phyloP scores from a whole-genome alignment of 2,329 filamentous ascomycete species.

The Furcasterigmium furcatum region DNA sequence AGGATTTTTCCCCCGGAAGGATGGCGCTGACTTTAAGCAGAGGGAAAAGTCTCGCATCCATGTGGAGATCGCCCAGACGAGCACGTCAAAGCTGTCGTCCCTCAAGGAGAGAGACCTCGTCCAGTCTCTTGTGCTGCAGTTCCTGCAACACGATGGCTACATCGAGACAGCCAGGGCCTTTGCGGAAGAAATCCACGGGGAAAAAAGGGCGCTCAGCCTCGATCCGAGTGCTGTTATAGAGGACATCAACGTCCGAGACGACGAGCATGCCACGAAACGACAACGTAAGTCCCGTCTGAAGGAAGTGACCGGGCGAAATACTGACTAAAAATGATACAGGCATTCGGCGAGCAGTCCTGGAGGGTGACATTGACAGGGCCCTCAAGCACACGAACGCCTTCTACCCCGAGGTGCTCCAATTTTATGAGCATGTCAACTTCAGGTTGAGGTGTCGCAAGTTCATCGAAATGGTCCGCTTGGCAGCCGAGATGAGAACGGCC shows the following conservation, averaged over 20 bases:
- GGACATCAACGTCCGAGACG: slow-evolving; percentile 69
- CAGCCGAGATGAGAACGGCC: slow-evolving; percentile 59
- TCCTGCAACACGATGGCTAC: slow-evolving; percentile 91
- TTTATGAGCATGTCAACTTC: slow-evolving; percentile 85
- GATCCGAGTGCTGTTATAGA: slow-evolving; percentile 49
- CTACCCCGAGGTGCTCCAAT: slow-evolving; percentile 76
- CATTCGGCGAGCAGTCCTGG: slow-evolving; percentile 82
- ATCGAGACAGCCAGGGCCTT: slow-evolving; percentile 91
- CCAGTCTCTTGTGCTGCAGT: slow-evolving; percentile 80
- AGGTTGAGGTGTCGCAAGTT: slow-evolving; percentile 87
- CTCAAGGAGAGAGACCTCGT: slow-evolving; percentile 75
- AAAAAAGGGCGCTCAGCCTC: slow-evolving; percentile 67
- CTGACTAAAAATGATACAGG: slow-evolving; percentile 49
- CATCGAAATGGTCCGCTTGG: slow-evolving; percentile 85
- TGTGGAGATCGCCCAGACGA: slow-evolving; percentile 54
- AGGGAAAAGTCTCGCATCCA: slow-evolving; percentile 43
- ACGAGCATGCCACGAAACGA: slow-evolving; percentile 80
- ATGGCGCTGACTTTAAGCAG: slow-evolving; percentile 4
- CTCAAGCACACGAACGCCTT: slow-evolving; percentile 75
- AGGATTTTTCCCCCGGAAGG: neutral
- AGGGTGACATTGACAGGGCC: slow-evolving; percentile 88
- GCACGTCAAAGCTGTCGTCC: slow-evolving; percentile 57
- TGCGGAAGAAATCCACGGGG: slow-evolving; percentile 72
- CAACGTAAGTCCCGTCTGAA: slow-evolving; percentile 67
- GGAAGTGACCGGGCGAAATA: no score